Base-by-base conservation (phyloP, 345 rosid genomes). In the Gossypium australe region DNA sequence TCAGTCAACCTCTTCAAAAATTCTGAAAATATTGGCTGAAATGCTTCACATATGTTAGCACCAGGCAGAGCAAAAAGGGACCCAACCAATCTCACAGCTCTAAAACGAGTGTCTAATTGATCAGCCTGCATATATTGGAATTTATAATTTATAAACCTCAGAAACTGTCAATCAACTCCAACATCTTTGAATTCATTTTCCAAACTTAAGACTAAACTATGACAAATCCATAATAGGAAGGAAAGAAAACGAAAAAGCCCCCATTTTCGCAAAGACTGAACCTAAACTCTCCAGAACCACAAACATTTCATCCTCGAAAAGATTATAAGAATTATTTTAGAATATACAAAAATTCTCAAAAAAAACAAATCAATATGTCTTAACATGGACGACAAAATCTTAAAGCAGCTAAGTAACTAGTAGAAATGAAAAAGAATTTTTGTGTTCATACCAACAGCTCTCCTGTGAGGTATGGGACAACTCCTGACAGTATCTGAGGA, bases 1-100 rank as follows among this genome's bases (percentile, higher is more conserved):
- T 96, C 99, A 53, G 94, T 88, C 82, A 93, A 85, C 86, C 98
- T 88, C 87, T 90, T 93, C 85, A 96, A 76, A 80, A 93, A 93
- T 88, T 96, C 98, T 2, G 83, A 83, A 83, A 96, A 93, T 66
- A 96, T 82, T 52, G 98, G 93, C 84, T 84, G 89, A 80, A 93
- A 96, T 59, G 85, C 80, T 81, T 93, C 98, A 11, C 79, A 78
- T 16, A 89, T 90, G 45, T 79, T 71, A 78, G 78, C 80, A 27
- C 88, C 92, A n/a, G 97, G 87, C 83, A 91, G 78, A 77, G 96
- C 85, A 86, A 93, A 93, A 65, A 95, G 81, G 82, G 89, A 97
- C 68, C 99, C 99, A 73, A 90, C 89, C 82, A 93, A 85, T 78
- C 80, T 82, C 83, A 95, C 98, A 27, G 93, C 98, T 86, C 85